Base-by-base conservation (phyloP, 208 protist genomes). In the Trypanosoma vivax region DNA sequence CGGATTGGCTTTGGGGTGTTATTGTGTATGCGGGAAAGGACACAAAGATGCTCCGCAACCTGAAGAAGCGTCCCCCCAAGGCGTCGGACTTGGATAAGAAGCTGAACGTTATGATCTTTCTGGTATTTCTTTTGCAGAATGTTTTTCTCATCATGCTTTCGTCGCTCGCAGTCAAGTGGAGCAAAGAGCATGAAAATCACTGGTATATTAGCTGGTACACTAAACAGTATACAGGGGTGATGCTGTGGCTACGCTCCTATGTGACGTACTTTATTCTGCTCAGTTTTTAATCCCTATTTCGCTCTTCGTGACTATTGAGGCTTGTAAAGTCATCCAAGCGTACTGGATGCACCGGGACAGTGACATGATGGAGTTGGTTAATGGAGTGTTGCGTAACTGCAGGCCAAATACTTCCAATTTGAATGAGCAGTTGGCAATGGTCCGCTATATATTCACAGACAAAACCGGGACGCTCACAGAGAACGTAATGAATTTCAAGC, bases 391-490 rank as follows among this genome's bases (percentile, higher is more conserved):
- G 76, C 62, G 73, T 11, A 65, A 77, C 39, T 95, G 88, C 70
- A 62, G 59, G 35, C 67, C 85, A 5, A 91, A 92, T 65, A 94
- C 91, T 21, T 94, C 88, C 0, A 91, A 95, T 61, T 68, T 96
- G 7, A 96, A 96, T 70, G 91, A 96, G 72, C 79, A 94, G 68
- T 71, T 95, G 13, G 78, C 79, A 7, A 73, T 93, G 68, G 73
- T 96, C 41, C 66, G 76, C 42, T 90, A 86, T 59, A 95, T 95
- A 48, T 96, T 96, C 57, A 87, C 67, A 16, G 92, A 95, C 68
- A 95, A 95, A 58, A 95, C 92, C 0, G 92, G 88, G n/a, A 95
- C 88, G 9, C 71, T 96, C 10, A 96, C 92, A 24, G 83, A 95
- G 66, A 96, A 95, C 53, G 66, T 84, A 1, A 96, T 97, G 92